phyloP scores from a whole-genome alignment of 1,284 basidiomycete genomes.

The Ustilago tritici region DNA sequence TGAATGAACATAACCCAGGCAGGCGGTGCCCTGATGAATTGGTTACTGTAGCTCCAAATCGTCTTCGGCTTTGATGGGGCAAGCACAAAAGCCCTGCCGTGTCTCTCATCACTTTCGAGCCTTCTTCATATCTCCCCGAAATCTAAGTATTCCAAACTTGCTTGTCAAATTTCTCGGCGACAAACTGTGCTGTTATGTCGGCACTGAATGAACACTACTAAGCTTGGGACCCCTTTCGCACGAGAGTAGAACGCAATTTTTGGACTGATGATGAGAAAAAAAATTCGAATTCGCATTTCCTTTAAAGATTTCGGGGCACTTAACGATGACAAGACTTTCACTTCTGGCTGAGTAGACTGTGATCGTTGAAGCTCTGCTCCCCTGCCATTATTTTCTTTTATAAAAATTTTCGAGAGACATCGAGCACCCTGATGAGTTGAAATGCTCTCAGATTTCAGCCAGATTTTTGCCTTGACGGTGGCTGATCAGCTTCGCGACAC shows the following conservation, averaged over 20 bases:
- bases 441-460: constrained; percentile 8
- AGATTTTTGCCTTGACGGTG: constrained; percentile 5
- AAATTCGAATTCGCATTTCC: neutral
- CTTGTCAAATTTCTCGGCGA: neutral
- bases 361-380: neutral
- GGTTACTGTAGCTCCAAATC: no score
- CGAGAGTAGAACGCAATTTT: neutral
- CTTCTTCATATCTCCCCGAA: constrained; percentile 15
- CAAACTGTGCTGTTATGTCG: neutral
- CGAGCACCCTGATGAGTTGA: neutral
- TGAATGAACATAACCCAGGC: neutral
- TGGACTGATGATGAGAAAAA: neutral
- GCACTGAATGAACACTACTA: neutral
- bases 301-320: neutral
- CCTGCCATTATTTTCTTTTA: neutral
- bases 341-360: neutral
- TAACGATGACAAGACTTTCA: constrained; percentile 16
- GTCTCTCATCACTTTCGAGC: neutral
- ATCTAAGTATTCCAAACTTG: constrained; percentile 11
- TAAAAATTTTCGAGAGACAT: constrained; percentile 1
- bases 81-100: neutral
- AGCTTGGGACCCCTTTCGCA: neutral
- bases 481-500: constrained; percentile 21
- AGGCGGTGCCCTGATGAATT: neutral
- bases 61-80: constrained; percentile 28